A percentile compares a stretch with the other conserved stretches of the same genome.
These are phyloP conservation scores for Podila clonocystis DNA, from an alignment of 192 early-diverging fungal genomes.

Conservation along the genomic window DNA sequence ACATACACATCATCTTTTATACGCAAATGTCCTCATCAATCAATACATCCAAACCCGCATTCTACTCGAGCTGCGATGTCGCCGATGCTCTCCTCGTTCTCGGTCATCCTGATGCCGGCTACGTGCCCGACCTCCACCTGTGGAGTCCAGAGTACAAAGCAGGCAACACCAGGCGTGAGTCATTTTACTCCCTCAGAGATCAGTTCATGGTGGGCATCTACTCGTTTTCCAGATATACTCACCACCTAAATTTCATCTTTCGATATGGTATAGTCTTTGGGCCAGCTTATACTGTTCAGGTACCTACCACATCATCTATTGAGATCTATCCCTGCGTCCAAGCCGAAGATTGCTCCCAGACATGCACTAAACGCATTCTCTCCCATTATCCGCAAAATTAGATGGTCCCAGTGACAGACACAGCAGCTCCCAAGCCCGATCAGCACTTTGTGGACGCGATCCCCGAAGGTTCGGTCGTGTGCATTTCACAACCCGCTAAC, in stretches of 20 bases:
- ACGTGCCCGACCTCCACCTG: constrained; percentile 64
- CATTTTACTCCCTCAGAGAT: not conserved
- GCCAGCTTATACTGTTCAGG: constrained; percentile 69
- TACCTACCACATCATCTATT: constrained; percentile 1
- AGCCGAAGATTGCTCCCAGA: not conserved
- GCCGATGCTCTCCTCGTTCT: constrained; percentile 64
- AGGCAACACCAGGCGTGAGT: constrained; percentile 51
- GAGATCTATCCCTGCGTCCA: no score
- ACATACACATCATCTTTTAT: not conserved
- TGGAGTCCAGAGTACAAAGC: constrained; percentile 61
- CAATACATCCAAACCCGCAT: constrained; percentile 16
- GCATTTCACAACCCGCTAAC: constrained; percentile 63
- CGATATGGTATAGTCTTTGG: constrained; percentile 52
- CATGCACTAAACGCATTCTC: not conserved
- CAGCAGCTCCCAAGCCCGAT: constrained; percentile 48
- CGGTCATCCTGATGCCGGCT: constrained; percentile 58
- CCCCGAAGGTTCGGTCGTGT: constrained; percentile 56
- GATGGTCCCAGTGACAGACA: constrained; percentile 57
- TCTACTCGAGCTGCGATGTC: constrained; percentile 50
- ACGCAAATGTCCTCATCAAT: not conserved
- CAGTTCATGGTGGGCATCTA: not conserved
- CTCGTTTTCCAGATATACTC: not conserved
- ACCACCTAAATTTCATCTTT: not conserved
- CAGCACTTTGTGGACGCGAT: constrained; percentile 59
- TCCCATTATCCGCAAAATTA: constrained; percentile 25